Percentiles rank a stretch among this genome's conserved stretches.
These are phyloP conservation scores for Conticribra guillardii DNA, from an alignment of 108 stramenopile species.

Conservation along the genomic window DNA sequence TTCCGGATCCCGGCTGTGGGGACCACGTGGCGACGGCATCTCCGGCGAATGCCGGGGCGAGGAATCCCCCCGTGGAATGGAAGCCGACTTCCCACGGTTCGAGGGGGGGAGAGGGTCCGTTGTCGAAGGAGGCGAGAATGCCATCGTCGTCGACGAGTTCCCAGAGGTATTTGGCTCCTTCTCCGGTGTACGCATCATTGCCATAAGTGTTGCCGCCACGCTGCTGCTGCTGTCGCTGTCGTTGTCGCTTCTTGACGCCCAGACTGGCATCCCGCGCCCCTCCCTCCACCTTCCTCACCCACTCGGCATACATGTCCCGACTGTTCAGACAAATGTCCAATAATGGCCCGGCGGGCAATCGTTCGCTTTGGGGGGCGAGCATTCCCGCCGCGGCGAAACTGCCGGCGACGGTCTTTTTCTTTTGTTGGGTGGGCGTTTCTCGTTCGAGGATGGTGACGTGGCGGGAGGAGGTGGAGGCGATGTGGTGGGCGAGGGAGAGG, in stretches of 20 bases:
- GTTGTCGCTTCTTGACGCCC: not conserved
- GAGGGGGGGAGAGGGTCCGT: constrained; percentile 11
- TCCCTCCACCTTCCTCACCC: constrained; percentile 67
- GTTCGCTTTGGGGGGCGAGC: constrained; percentile 90
- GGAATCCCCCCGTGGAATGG: constrained; percentile 86
- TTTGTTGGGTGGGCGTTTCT: constrained; percentile 30
- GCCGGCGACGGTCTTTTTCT: constrained; percentile 39
- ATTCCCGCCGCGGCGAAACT: constrained; percentile 86
- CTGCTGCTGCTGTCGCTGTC: not conserved
- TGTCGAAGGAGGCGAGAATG: constrained; percentile 8
- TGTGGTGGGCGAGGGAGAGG: constrained; percentile 70
- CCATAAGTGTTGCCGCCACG: not conserved
- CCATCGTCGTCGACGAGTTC: constrained; percentile 17
- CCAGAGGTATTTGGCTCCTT: constrained; percentile 61
- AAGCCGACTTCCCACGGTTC: constrained; percentile 80
- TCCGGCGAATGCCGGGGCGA: constrained; percentile 92
- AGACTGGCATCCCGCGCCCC: constrained; percentile 65
- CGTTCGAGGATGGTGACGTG: constrained; percentile 78
- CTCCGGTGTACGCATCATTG: constrained; percentile 11
- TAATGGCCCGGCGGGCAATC: constrained; percentile 80
- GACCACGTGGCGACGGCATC: constrained; percentile 88
- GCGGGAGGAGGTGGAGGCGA: constrained; percentile 64
- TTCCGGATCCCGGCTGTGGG: constrained; percentile 67
- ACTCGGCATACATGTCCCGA: constrained; percentile 74
- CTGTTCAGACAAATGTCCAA: constrained; percentile 83